Evolutionary conservation across 1,139 yeast genomes (phyloP).

Genomic region (Schizosaccharomyces versatilis): DNA sequence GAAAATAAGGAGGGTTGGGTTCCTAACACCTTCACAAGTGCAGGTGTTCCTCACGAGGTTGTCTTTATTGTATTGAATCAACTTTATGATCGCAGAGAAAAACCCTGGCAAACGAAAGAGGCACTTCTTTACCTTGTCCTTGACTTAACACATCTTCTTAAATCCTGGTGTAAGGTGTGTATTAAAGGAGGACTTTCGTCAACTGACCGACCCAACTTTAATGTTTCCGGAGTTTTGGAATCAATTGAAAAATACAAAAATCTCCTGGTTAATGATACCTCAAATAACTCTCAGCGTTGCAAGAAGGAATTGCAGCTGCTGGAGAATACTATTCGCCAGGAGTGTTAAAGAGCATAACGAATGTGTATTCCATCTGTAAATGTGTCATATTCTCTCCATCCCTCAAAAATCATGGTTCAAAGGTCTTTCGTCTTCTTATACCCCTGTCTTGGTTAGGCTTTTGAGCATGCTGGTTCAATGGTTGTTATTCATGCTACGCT

Average conservation of each 20-base stretch:
- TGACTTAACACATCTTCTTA: constrained; percentile 3
- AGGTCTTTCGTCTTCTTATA: no score
- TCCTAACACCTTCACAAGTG: constrained; percentile 47
- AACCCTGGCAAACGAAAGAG: constrained; percentile 15
- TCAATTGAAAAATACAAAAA: not conserved
- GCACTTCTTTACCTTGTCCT: constrained; percentile 6
- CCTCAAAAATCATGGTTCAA: no score
- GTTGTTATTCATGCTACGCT: no score
- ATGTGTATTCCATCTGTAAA: no score
- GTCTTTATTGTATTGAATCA: constrained; percentile 47
- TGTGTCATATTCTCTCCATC: no score
- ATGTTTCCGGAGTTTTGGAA: not conserved
- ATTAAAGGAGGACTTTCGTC: constrained; percentile 4
- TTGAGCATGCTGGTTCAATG: no score
- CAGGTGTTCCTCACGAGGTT: constrained; percentile 56
- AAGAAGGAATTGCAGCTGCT: not conserved
- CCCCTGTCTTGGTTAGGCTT: no score
- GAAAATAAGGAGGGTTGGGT: constrained; percentile 30
- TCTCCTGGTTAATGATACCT: not conserved
- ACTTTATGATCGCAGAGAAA: constrained; percentile 31
- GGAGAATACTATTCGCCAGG: not conserved
- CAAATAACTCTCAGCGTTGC: not conserved
- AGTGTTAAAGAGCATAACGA: not conserved
- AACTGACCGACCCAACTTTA: not conserved
- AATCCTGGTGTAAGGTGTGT: constrained; percentile 5